A percentile compares a stretch with the other conserved stretches of the same genome.
Conservation (phyloP, 805 yeast species). For the Wickerhamomyces bisporus region DNA sequence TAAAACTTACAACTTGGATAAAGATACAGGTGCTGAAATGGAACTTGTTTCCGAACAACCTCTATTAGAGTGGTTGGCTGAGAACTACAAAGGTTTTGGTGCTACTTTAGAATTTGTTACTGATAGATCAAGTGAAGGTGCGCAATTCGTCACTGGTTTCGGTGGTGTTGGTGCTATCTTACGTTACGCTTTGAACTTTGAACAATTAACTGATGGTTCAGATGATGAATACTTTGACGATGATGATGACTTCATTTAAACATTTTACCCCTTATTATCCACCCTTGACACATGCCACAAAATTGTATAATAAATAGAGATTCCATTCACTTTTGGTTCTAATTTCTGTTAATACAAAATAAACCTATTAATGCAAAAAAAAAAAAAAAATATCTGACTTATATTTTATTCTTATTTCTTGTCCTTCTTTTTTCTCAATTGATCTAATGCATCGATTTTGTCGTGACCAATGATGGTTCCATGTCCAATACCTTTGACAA, state of each 20-base stretch:
- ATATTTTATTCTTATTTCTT: not conserved
- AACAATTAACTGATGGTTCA: slow-evolving; percentile 87
- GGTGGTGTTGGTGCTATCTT: slow-evolving; percentile 98
- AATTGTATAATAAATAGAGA: not conserved
- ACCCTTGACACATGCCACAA: not conserved
- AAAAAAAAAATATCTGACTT: not conserved
- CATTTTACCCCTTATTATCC: not conserved
- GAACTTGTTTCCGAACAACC: slow-evolving; percentile 1
- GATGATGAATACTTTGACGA: slow-evolving; percentile 84
- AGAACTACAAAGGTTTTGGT: slow-evolving; percentile 90
- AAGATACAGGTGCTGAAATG: slow-evolving; percentile 2
- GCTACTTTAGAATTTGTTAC: slow-evolving; percentile 95
- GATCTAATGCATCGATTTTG: slow-evolving; percentile 62
- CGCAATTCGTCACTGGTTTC: slow-evolving; percentile 95
- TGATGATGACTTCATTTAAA: slow-evolving; percentile 28
- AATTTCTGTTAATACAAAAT: no score
- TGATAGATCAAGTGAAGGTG: slow-evolving; percentile 96
- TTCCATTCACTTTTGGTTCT: no score
- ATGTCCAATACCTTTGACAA: slow-evolving; percentile 65
- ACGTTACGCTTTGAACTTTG: slow-evolving; percentile 96
- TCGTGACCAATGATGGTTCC: slow-evolving; percentile 64
- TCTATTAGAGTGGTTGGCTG: slow-evolving; percentile 82
- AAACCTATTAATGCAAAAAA: no score
- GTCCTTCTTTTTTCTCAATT: slow-evolving; percentile 33
- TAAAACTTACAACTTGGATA: slow-evolving; percentile 73